Conservation (phyloP, 2,329 filamentous ascomycete species). For the Epicoccum nigrum region DNA sequence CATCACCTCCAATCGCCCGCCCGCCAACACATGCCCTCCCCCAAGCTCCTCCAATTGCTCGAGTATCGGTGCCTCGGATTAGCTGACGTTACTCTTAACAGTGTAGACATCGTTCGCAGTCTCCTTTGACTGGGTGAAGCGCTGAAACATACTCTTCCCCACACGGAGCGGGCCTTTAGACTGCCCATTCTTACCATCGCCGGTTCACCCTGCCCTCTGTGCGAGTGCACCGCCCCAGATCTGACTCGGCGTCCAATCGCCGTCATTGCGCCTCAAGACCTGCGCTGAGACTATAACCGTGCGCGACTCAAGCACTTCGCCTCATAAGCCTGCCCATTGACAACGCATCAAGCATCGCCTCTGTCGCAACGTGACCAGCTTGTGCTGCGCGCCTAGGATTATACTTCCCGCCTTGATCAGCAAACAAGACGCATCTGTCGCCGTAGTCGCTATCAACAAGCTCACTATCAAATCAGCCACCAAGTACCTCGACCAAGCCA, state of each 20-base stretch:
- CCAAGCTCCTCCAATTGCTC: slow-evolving; percentile 48
- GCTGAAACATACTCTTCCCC: slow-evolving; percentile 42
- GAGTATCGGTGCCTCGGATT: slow-evolving; percentile 37
- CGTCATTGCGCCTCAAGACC: slow-evolving; percentile 38
- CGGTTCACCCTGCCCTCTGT: slow-evolving; percentile 23
- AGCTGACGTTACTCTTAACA: slow-evolving; percentile 44
- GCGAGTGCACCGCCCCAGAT: slow-evolving; percentile 43
- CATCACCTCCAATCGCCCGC: slow-evolving; percentile 52
- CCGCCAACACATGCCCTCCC: slow-evolving; percentile 47
- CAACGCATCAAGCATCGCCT: slow-evolving; percentile 51
- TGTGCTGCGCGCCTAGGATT: slow-evolving; percentile 39
- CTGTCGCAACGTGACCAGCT: slow-evolving; percentile 46
- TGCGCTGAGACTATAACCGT: slow-evolving; percentile 40
- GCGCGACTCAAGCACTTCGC: slow-evolving; percentile 39
- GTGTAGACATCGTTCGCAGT: slow-evolving; percentile 39
- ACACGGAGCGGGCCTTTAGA: slow-evolving; percentile 46
- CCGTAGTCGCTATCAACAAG: slow-evolving; percentile 30
- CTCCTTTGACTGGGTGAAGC: slow-evolving; percentile 42
- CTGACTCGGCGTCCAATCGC: slow-evolving; percentile 33
- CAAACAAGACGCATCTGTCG: slow-evolving; percentile 39
- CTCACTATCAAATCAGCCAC: slow-evolving; percentile 25
- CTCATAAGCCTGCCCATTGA: slow-evolving; percentile 52
- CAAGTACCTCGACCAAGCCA: slow-evolving; percentile 23
- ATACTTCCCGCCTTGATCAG: slow-evolving; percentile 38
- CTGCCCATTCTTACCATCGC: slow-evolving; percentile 28